Evolutionary conservation across 495 filamentous ascomycete species (phyloP).

Genomic region (Aspergillus funiculosus): DNA sequence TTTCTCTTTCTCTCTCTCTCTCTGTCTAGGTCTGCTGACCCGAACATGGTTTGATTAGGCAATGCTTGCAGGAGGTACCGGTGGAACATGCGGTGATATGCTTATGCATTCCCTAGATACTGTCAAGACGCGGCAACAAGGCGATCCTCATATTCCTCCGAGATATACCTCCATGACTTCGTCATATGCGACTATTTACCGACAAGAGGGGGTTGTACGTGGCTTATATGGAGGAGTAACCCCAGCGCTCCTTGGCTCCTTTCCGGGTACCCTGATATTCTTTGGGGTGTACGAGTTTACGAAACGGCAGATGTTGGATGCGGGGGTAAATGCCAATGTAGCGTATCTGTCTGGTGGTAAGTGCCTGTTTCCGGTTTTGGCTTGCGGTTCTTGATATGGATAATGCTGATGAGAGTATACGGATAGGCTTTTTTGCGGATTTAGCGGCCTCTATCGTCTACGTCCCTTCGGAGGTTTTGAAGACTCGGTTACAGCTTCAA

Average conservation of each 20-base stretch:
- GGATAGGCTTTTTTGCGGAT: conserved; percentile 78
- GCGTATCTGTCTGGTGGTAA: conserved; percentile 79
- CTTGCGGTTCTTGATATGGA: background rate
- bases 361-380: conserved; percentile 11
- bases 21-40: too few relatives aligned
- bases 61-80: conserved; percentile 89
- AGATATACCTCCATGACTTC: conserved; percentile 84
- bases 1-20: too few relatives aligned
- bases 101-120: conserved; percentile 99
- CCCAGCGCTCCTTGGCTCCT: conserved; percentile 85
- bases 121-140: conserved; percentile 98
- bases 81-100: conserved; percentile 91
- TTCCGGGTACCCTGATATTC: conserved; percentile 90
- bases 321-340: conserved; percentile 66
- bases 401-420: background rate
- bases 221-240: conserved; percentile 91
- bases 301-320: conserved; percentile 82
- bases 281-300: conserved; percentile 95
- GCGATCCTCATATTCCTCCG: conserved; percentile 83
- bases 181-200: conserved; percentile 85
- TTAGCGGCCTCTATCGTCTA: conserved; percentile 88
- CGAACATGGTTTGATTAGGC: too few relatives aligned
- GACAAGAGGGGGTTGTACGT: conserved; percentile 81
- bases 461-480: conserved; percentile 93
- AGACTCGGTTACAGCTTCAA: conserved; percentile 90